Percentiles rank a stretch among this genome's conserved stretches.
Conservation (phyloP, 208 protist genomes). For the Porcisia hertigi region DNA sequence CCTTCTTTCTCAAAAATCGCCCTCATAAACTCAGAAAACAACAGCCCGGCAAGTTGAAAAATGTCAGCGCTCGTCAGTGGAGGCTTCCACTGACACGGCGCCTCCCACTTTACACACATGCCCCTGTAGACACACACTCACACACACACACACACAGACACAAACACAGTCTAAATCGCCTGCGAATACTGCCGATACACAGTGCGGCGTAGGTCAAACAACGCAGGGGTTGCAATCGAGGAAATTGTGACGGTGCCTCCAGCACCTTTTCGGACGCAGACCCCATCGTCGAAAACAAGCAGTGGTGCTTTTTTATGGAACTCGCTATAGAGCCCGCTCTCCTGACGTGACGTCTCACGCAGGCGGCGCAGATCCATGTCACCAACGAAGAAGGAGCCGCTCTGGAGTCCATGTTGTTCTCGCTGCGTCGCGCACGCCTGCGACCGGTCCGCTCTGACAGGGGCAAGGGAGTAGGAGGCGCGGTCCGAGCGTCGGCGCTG, state of each 20-base stretch:
- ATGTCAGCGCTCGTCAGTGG: no score
- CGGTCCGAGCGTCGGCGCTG: constrained; percentile 33
- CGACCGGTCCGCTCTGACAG: constrained; percentile 44
- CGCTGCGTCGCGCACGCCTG: constrained; percentile 66
- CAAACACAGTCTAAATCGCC: constrained; percentile 38
- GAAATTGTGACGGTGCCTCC: constrained; percentile 79
- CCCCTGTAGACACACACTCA: not conserved
- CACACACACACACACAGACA: not conserved
- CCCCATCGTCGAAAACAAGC: constrained; percentile 80
- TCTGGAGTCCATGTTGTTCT: constrained; percentile 50
- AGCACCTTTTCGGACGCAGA: constrained; percentile 73
- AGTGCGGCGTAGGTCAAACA: constrained; percentile 71
- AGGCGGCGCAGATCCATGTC: constrained; percentile 67
- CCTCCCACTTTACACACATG: not conserved
- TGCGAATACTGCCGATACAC: constrained; percentile 86
- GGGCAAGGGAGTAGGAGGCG: constrained; percentile 44
- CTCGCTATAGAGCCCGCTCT: constrained; percentile 64
- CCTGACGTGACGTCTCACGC: constrained; percentile 50
- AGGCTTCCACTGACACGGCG: no score
- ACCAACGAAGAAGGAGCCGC: constrained; percentile 87
- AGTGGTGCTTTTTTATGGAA: constrained; percentile 78
- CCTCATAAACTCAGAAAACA: no score
- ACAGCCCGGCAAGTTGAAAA: no score
- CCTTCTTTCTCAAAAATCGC: no score
- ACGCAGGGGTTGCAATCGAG: constrained; percentile 70